Percentiles rank a stretch among this genome's conserved stretches.
phyloP scores from a whole-genome alignment of 2,329 filamentous ascomycete genomes.

The Hypoxylon sp. region DNA sequence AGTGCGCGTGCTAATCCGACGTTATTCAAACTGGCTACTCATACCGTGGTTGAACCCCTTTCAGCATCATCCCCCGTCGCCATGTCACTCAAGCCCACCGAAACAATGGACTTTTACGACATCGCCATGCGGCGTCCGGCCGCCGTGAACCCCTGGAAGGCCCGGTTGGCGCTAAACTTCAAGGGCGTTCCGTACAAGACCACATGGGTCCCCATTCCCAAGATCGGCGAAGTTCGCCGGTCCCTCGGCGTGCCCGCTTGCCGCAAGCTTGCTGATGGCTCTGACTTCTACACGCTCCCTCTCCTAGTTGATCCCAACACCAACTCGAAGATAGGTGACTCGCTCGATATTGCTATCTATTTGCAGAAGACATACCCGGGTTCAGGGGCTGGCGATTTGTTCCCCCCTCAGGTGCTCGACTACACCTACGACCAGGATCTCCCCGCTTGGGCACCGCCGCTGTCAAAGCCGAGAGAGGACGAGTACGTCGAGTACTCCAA shows the following conservation, averaged over 20 bases:
- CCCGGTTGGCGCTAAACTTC: slow-evolving; percentile 60
- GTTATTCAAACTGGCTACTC: neutral
- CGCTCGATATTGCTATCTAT: slow-evolving; percentile 75
- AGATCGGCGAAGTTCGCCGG: slow-evolving; percentile 65
- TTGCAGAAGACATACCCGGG: slow-evolving; percentile 52
- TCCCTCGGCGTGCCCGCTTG: slow-evolving; percentile 62
- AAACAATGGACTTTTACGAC: slow-evolving; percentile 8
- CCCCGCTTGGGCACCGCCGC: neutral
- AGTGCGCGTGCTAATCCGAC: neutral
- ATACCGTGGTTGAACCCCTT: neutral
- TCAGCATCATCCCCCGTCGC: neutral
- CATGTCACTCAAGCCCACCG: neutral
- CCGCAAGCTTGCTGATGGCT: slow-evolving; percentile 70
- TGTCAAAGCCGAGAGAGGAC: neutral
- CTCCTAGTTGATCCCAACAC: slow-evolving; percentile 65
- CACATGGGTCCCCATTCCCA: slow-evolving; percentile 66
- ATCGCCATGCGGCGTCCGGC: slow-evolving; percentile 31
- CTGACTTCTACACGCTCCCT: slow-evolving; percentile 72
- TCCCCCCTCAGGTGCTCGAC: neutral
- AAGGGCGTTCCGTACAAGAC: slow-evolving; percentile 56
- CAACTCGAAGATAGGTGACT: slow-evolving; percentile 66
- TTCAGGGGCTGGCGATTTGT: neutral
- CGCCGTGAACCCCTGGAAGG: slow-evolving; percentile 55
- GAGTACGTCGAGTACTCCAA: neutral
- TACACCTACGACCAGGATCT: neutral